Conservation (phyloP, 257 asterid genomes). For the Solanum virginianum region DNA sequence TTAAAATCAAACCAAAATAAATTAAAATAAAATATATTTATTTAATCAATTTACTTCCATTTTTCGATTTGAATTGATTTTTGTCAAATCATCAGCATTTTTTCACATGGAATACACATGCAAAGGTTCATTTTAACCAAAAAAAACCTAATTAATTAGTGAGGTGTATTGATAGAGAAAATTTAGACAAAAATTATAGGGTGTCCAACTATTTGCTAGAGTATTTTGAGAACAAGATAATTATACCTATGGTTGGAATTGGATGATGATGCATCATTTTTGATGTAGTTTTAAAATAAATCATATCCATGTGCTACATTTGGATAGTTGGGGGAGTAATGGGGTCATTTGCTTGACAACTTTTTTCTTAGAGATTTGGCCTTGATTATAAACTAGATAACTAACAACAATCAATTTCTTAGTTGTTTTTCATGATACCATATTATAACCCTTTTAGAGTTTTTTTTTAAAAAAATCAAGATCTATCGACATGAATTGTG, state of each 20-base stretch:
- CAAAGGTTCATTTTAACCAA: not conserved
- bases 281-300: not conserved
- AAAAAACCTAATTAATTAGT: not conserved
- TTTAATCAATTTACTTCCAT: no score
- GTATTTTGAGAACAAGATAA: not conserved
- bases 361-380: not conserved
- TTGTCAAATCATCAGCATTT: not conserved
- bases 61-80: no score
- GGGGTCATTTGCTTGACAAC: not conserved
- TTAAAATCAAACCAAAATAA: no score
- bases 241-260: not conserved
- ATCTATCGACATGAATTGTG: not conserved
- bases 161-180: not conserved
- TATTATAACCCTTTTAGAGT: not conserved
- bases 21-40: no score
- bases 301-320: not conserved
- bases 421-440: not conserved
- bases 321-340: not conserved
- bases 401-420: not conserved
- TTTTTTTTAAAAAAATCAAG: not conserved
- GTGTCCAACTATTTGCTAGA: not conserved
- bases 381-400: not conserved
- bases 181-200: not conserved
- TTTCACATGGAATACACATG: constrained; percentile 50
- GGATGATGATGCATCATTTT: not conserved